These are phyloP conservation scores for Nannochloropsis salina DNA, from an alignment of 108 stramenopile genomes.

Conservation along the genomic window DNA sequence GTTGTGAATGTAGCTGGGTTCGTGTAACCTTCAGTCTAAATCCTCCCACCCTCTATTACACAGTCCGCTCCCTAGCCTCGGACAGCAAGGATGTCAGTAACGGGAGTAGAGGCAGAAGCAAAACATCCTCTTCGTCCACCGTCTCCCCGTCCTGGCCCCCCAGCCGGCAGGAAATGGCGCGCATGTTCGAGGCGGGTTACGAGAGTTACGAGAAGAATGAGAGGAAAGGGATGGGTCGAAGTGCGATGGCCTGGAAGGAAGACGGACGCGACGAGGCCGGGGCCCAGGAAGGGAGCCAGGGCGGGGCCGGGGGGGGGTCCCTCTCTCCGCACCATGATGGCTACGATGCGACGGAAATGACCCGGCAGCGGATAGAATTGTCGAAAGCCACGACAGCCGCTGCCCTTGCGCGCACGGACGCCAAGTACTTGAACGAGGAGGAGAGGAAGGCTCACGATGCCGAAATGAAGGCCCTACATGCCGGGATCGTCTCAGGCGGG, in stretches of 20 bases:
- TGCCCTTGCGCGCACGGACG: neutral
- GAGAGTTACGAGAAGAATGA: constrained; percentile 20
- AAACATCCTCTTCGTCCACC: neutral
- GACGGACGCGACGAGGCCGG: neutral
- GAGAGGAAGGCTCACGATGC: neutral
- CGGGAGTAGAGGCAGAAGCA: too few species aligned
- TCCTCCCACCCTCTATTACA: too few species aligned
- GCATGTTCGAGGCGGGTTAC: constrained; percentile 9
- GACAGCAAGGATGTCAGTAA: too few species aligned
- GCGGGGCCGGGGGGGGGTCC: neutral
- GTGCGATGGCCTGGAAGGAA: neutral
- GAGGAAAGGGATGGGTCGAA: neutral
- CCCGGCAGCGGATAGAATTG: neutral
- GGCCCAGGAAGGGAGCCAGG: neutral
- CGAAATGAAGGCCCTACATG: neutral
- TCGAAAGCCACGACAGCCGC: constrained; percentile 12
- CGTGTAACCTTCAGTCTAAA: too few species aligned
- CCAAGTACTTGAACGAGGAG: neutral
- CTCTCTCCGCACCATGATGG: neutral
- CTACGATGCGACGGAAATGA: neutral
- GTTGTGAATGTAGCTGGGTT: too few species aligned
- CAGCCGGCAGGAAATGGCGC: neutral
- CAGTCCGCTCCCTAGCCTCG: too few species aligned
- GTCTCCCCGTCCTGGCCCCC: neutral
- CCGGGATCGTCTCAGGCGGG: neutral